Evolutionary conservation across 768 basidiomycete species (phyloP).

Genomic region (Leccinum olivaceopallidum): DNA sequence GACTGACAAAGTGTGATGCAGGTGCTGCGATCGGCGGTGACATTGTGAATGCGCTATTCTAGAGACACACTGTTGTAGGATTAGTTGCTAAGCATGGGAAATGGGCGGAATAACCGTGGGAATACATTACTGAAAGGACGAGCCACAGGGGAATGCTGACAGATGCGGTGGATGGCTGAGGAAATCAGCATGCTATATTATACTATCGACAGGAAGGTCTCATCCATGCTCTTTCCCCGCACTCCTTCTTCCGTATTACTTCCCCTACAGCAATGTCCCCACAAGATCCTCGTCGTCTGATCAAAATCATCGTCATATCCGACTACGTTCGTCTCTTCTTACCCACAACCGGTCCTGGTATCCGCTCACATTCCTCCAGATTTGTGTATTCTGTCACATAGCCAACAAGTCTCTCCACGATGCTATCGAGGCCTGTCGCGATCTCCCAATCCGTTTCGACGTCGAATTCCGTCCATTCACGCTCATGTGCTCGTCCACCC

Average conservation of each 20-base stretch:
- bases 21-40: slow-evolving; percentile 47
- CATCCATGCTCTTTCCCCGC: slow-evolving; percentile 25
- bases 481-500: slow-evolving; percentile 27
- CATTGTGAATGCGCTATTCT: slow-evolving; percentile 51
- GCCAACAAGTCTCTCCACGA: slow-evolving; percentile 37
- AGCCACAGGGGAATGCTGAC: slow-evolving; percentile 33
- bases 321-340: slow-evolving; percentile 30
- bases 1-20: slow-evolving; percentile 16
- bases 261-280: slow-evolving; percentile 20
- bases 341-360: not conserved
- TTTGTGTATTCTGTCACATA: slow-evolving; percentile 42
- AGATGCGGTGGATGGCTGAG: slow-evolving; percentile 30
- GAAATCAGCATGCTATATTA: slow-evolving; percentile 29
- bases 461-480: slow-evolving; percentile 38
- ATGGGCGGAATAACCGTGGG: slow-evolving; percentile 16
- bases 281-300: slow-evolving; percentile 14
- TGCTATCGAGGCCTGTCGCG: slow-evolving; percentile 36
- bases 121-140: slow-evolving; percentile 20
- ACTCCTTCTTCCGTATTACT: not conserved
- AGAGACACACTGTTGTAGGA: slow-evolving; percentile 12
- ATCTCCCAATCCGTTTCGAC: slow-evolving; percentile 36
- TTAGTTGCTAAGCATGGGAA: slow-evolving; percentile 24
- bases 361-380: slow-evolving; percentile 21
- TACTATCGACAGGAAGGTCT: slow-evolving; percentile 28
- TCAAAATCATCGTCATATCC: slow-evolving; percentile 37